phyloP scores from a whole-genome alignment of 768 basidiomycete genomes.

The Lactarius sanguifluus region DNA sequence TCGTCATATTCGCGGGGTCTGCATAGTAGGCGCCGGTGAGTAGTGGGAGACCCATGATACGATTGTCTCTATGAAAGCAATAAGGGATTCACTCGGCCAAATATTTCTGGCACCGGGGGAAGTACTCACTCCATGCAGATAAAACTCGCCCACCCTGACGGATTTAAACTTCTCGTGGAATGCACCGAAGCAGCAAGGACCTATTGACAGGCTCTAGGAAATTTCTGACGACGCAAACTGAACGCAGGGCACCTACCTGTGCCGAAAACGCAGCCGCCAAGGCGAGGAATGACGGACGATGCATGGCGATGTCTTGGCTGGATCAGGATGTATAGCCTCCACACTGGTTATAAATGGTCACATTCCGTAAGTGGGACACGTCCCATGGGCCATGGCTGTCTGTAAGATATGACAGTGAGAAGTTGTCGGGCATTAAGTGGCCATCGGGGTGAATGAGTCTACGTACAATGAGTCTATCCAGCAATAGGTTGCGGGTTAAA shows the following conservation, averaged over 20 bases:
- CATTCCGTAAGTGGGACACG: neutral
- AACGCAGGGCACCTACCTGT: neutral
- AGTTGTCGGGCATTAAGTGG: neutral
- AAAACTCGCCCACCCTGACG: neutral
- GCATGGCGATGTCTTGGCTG: neutral
- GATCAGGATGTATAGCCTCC: neutral
- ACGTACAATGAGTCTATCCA: neutral
- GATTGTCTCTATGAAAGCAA: neutral
- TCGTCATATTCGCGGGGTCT: constrained; percentile 56
- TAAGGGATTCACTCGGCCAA: no score
- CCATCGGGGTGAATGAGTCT: neutral
- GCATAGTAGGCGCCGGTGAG: constrained; percentile 49
- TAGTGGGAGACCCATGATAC: constrained; percentile 34
- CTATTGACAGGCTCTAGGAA: neutral
- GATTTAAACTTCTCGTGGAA: neutral
- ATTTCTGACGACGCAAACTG: no score
- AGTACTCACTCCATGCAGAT: neutral
- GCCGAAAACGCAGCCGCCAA: neutral
- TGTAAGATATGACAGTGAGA: neutral
- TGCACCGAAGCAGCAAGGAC: neutral
- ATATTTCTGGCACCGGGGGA: neutral
- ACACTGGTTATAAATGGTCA: neutral
- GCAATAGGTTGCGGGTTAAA: neutral
- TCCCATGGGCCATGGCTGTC: no score
- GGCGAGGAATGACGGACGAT: neutral